A percentile compares a stretch with the other conserved stretches of the same genome.
Conservation (phyloP, 2,329 filamentous ascomycete genomes). For the Epichloe brachyelytri region DNA sequence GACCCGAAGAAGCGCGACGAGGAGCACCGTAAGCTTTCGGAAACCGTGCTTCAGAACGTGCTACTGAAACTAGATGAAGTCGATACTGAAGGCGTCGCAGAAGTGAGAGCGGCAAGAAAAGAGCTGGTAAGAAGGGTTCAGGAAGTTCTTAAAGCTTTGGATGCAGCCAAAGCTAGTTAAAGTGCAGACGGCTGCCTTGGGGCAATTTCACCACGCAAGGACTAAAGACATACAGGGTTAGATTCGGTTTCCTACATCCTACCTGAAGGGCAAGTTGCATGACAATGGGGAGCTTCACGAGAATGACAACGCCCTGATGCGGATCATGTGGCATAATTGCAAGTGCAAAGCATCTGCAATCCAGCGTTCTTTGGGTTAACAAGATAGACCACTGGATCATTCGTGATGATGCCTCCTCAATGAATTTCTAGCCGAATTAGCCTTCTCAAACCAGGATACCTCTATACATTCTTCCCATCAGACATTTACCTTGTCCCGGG, state of each 20-base stretch:
- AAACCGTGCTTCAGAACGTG: conserved; percentile 65
- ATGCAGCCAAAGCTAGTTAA: conserved; percentile 27
- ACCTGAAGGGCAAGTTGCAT: not conserved
- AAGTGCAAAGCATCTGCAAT: not conserved
- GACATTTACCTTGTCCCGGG: not conserved
- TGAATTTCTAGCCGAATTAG: not conserved
- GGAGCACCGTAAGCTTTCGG: conserved; percentile 61
- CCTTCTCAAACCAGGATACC: not conserved
- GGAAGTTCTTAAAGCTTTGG: conserved; percentile 49
- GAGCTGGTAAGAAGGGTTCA: conserved; percentile 63
- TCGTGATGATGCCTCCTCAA: no score
- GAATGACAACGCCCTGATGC: not conserved
- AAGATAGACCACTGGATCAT: not conserved
- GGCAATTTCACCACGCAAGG: not conserved
- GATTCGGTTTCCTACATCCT: not conserved
- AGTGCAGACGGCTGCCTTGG: not conserved
- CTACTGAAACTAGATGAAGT: conserved; percentile 66
- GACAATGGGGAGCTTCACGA: not conserved
- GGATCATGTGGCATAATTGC: not conserved
- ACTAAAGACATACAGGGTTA: not conserved
- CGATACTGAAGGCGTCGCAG: conserved; percentile 56
- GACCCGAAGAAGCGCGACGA: conserved; percentile 57
- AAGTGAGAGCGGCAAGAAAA: conserved; percentile 53
- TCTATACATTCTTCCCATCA: not conserved
- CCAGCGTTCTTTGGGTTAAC: not conserved